A percentile compares a stretch with the other conserved stretches of the same genome.
These are phyloP conservation scores for Croton laevigatus DNA, from an alignment of 441 rosid species.

Conservation along the genomic window DNA sequence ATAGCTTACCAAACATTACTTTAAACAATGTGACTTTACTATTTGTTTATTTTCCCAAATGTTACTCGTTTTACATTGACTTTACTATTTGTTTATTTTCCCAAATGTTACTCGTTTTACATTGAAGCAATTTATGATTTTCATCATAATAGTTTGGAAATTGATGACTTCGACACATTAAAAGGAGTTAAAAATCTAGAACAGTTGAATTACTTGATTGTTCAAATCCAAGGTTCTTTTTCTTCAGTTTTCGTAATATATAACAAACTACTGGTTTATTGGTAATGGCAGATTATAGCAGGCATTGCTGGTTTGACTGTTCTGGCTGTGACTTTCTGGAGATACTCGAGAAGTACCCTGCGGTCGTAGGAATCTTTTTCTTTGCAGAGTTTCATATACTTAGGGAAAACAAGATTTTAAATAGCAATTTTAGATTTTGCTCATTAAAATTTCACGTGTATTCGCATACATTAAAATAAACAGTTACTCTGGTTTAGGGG, in stretches of 20 bases:
- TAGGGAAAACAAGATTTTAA: neutral
- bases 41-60: neutral
- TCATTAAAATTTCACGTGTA: neutral
- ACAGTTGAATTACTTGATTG: neutral
- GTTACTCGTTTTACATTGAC: neutral
- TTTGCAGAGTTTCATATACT: neutral
- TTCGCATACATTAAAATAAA: neutral
- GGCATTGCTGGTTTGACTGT: constrained; percentile 57
- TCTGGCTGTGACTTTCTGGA: constrained; percentile 58
- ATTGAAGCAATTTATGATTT: neutral
- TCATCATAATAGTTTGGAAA: neutral
- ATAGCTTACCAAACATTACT: too few species aligned
- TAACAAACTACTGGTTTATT: neutral
- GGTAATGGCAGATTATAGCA: constrained; percentile 50
- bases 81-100: neutral
- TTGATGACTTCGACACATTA: neutral
- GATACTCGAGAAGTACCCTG: constrained; percentile 48
- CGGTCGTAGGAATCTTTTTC: constrained; percentile 27
- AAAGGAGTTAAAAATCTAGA: neutral
- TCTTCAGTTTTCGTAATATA: neutral
- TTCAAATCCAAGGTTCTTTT: neutral
- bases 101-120: neutral
- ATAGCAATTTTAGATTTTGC: neutral
- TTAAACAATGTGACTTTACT: neutral
- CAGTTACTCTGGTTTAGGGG: constrained; percentile 4